Percentiles rank a stretch among this genome's conserved stretches.
Conservation (phyloP, 2,329 filamentous ascomycete genomes). For the Aspergillus latus region DNA sequence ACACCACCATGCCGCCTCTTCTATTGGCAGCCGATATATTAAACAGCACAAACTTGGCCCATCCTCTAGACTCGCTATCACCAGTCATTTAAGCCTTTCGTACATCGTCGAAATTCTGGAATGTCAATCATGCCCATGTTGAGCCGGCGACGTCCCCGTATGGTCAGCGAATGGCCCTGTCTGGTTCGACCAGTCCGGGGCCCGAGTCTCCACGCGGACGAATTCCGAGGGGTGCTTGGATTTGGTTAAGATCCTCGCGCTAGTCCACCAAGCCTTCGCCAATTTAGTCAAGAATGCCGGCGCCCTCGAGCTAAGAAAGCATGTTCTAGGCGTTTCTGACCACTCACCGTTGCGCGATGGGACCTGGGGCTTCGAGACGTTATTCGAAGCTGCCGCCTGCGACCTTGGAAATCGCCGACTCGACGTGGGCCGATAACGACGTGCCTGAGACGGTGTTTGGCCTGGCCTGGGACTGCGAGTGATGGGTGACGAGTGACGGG, state of each 20-base stretch:
- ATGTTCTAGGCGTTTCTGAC: neutral
- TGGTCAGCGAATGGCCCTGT: neutral
- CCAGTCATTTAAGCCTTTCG: neutral
- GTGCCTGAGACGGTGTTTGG: neutral
- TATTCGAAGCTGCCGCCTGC: neutral
- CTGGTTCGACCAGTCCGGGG: neutral
- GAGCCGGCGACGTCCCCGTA: neutral
- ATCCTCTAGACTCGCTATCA: neutral
- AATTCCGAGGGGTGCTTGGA: neutral
- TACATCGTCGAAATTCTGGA: neutral
- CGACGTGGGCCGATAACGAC: neutral
- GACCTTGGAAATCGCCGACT: neutral
- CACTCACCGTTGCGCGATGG: neutral
- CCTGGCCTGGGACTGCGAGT: neutral
- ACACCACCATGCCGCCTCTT: neutral
- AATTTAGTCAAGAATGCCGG: conserved; percentile 3
- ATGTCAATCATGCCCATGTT: neutral
- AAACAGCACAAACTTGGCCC: neutral
- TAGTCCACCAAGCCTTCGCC: conserved; percentile 6
- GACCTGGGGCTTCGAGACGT: neutral
- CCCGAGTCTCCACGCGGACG: neutral
- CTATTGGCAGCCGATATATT: neutral
- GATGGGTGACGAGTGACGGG: neutral
- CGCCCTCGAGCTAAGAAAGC: neutral
- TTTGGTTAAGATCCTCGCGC: conserved; percentile 4